Percentiles rank a stretch among this genome's conserved stretches.
These are phyloP conservation scores for Suhomyces atakaporum DNA, from an alignment of 1,139 yeast genomes.

Conservation along the genomic window DNA sequence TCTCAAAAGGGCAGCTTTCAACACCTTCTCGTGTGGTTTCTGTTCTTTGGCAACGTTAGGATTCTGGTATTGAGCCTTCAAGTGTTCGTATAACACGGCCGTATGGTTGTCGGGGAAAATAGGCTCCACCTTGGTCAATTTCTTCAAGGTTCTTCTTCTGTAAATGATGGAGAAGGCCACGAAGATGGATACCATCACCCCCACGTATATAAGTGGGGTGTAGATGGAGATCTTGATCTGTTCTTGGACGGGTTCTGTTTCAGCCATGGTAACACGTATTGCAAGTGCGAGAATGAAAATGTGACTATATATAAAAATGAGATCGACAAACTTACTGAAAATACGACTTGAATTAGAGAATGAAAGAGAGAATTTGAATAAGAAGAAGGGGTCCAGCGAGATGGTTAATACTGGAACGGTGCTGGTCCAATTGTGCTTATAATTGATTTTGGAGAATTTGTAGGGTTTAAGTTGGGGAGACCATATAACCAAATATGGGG, in stretches of 20 bases:
- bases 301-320: too few relatives aligned
- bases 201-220: constrained; percentile 83
- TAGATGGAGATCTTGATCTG: constrained; percentile 65
- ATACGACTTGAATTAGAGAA: too few relatives aligned
- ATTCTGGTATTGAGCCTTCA: constrained; percentile 49
- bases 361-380: too few relatives aligned
- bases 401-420: too few relatives aligned
- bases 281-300: too few relatives aligned
- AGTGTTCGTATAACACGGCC: constrained; percentile 60
- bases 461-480: too few relatives aligned
- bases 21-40: constrained; percentile 75
- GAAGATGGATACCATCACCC: constrained; percentile 68
- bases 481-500: too few relatives aligned
- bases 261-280: constrained; percentile 27
- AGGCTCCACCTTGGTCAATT: constrained; percentile 61
- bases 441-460: too few relatives aligned
- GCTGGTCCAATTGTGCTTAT: too few relatives aligned
- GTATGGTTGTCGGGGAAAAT: constrained; percentile 71
- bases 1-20: constrained; percentile 81
- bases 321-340: too few relatives aligned
- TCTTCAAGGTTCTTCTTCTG: constrained; percentile 58
- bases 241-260: constrained; percentile 24
- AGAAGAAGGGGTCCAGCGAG: too few relatives aligned
- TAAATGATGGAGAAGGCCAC: constrained; percentile 73
- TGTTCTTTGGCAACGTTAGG: constrained; percentile 41